Percentiles rank a stretch among this genome's conserved stretches.
phyloP scores from a whole-genome alignment of 139 green algal genomes.

The Asterochloris erici region DNA sequence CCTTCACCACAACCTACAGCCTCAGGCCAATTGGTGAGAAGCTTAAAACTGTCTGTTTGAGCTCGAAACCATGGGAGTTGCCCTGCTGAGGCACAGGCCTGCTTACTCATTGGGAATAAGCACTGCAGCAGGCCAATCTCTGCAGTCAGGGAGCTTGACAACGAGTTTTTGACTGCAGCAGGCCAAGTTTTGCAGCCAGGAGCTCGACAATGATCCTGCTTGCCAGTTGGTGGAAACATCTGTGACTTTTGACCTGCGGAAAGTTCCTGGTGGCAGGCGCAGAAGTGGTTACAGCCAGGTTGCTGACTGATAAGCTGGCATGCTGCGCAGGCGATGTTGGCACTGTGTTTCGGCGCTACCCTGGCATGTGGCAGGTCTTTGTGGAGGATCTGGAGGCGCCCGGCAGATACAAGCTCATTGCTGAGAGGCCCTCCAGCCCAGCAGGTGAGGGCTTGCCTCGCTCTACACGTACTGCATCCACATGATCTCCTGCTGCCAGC shows the following conservation, averaged over 20 bases:
- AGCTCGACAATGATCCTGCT: no score
- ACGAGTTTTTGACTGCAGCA: not conserved
- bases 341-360: conserved; percentile 68
- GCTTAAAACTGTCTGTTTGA: no score
- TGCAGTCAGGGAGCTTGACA: no score
- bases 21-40: conserved; percentile 73
- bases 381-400: not conserved
- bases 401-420: conserved; percentile 41
- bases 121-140: no score
- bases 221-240: no score
- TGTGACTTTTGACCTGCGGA: no score
- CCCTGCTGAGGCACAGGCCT: no score
- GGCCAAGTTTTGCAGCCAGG: not conserved
- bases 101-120: no score
- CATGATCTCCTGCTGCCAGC: no score
- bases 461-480: not conserved
- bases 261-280: no score
- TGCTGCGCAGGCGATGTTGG: conserved; percentile 37
- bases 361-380: conserved; percentile 71
- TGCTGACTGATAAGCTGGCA: conserved; percentile 2
- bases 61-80: not conserved
- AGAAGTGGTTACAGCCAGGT: not conserved
- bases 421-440: conserved; percentile 30
- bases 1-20: conserved; percentile 85
- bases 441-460: conserved; percentile 12